A percentile compares a stretch with the other conserved stretches of the same genome.
phyloP scores from a whole-genome alignment of 202 grass and related monocot genomes.

The Alloteropsis angusta region DNA sequence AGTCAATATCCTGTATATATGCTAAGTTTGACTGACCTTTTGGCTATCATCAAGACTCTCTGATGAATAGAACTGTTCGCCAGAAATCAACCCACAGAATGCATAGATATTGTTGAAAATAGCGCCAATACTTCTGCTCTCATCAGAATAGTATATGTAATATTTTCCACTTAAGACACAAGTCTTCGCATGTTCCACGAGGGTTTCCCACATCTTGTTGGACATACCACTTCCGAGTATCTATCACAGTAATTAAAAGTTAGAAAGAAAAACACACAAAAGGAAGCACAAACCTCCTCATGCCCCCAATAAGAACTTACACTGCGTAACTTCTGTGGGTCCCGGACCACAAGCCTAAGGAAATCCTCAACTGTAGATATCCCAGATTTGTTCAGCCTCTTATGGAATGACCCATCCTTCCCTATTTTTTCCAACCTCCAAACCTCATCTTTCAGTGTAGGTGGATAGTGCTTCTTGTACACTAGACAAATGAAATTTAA shows the following conservation, averaged over 20 bases:
- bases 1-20: not conserved
- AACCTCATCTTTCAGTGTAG: slow-evolving; percentile 63
- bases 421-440: slow-evolving; percentile 85
- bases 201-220: slow-evolving; percentile 73
- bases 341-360: slow-evolving; percentile 56
- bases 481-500: slow-evolving; percentile 38
- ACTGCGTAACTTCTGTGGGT: slow-evolving; percentile 52
- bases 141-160: slow-evolving; percentile 64
- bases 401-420: slow-evolving; percentile 74
- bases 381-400: slow-evolving; percentile 55
- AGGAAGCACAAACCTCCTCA: not conserved
- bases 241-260: slow-evolving; percentile 30
- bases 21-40: slow-evolving; percentile 41
- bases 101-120: slow-evolving; percentile 74
- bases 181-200: slow-evolving; percentile 82
- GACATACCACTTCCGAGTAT: slow-evolving; percentile 81
- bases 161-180: slow-evolving; percentile 70
- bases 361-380: slow-evolving; percentile 69
- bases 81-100: slow-evolving; percentile 63
- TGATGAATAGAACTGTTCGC: slow-evolving; percentile 56
- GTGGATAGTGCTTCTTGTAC: slow-evolving; percentile 85
- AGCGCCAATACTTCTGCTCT: slow-evolving; percentile 47
- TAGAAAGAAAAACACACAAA: slow-evolving; percentile 13
- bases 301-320: slow-evolving; percentile 27
- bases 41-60: slow-evolving; percentile 51